Base-by-base conservation (phyloP, 768 basidiomycete genomes). In the Amanita pallidorosea region DNA sequence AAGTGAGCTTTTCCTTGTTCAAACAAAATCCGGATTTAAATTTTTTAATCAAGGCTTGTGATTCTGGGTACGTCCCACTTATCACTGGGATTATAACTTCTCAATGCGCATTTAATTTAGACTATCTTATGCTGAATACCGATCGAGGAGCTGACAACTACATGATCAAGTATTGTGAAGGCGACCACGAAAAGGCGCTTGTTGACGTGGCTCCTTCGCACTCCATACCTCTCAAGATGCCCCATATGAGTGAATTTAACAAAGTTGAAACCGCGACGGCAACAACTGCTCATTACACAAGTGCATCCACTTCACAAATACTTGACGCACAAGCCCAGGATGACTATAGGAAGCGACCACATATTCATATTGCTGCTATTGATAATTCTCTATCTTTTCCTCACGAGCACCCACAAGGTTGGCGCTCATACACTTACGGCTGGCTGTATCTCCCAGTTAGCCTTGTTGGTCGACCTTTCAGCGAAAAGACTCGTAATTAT, bases 351-450 rank as follows among this genome's bases (percentile, higher is more conserved):
- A 75, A 77, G 46, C 74, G 73, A 54, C 87, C 89, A 2, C 90
- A 93, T 61, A 81, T 93, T 38, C 90, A 92, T 60, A 87, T 93
- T 51, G 90, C 91, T 41, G 91, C 91, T 8, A 95, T 95, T 54
- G 92, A 94, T 61, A 94, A 94, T 64, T 92, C 88, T 0, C 76
- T 95, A 34, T 88, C 88, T 2, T 95, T 92, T 60, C 92, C 92
- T 22, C 88, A 93, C 56, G 85, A 91, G 59, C 90, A 94, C 58
- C 92, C 92, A 0, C 77, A 80, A 53, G 90, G 76, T 3, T 78
- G 76, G 77, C 74, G 81, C 35, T 82, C 82, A 11, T 93, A 85
- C 60, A 88, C 89, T 1, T 94, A 90, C 56, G 89, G 88, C 23
- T 91, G 89, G 89, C 63, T 92, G 36, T 91, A 85, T 61, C 72